A percentile compares a stretch with the other conserved stretches of the same genome.
phyloP scores from a whole-genome alignment of 192 early-diverging fungal genomes.

The Entomortierella chlamydospora region DNA sequence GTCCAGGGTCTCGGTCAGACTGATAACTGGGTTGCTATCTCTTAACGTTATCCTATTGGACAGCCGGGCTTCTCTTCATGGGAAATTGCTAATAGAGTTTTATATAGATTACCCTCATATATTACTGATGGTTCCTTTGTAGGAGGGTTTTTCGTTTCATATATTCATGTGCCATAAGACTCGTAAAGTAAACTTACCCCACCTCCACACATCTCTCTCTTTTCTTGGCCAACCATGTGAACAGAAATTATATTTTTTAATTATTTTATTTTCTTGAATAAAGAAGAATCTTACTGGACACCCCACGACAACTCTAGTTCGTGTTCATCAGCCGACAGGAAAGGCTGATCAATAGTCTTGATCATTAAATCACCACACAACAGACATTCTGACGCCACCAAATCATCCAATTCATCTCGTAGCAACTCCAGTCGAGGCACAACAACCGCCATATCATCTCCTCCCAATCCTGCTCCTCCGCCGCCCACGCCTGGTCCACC shows the following conservation, averaged over 20 bases:
- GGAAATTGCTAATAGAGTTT: too few species aligned
- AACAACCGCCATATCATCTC: constrained; percentile 60
- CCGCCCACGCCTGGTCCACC: not conserved
- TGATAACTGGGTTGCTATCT: too few species aligned
- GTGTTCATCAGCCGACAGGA: constrained; percentile 70
- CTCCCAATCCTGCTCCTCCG: constrained; percentile 1
- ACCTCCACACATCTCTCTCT: too few species aligned
- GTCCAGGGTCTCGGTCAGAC: too few species aligned
- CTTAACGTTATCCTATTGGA: too few species aligned
- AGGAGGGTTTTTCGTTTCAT: too few species aligned
- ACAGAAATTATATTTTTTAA: not conserved
- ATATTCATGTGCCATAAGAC: too few species aligned
- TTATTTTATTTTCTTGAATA: not conserved
- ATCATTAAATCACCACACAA: constrained; percentile 98
- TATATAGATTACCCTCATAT: too few species aligned
- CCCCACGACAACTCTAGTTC: constrained; percentile 70
- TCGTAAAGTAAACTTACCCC: too few species aligned
- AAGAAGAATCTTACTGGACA: constrained; percentile 66
- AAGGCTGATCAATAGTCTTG: constrained; percentile 84
- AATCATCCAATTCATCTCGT: constrained; percentile 59
- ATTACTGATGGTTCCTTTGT: too few species aligned
- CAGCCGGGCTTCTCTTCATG: too few species aligned
- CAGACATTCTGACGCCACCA: constrained; percentile 81
- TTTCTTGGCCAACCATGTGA: not conserved
- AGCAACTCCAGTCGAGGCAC: constrained; percentile 60